phyloP scores from a whole-genome alignment of 2,329 filamentous ascomycete genomes.

The Aspergillus novoparasiticus region DNA sequence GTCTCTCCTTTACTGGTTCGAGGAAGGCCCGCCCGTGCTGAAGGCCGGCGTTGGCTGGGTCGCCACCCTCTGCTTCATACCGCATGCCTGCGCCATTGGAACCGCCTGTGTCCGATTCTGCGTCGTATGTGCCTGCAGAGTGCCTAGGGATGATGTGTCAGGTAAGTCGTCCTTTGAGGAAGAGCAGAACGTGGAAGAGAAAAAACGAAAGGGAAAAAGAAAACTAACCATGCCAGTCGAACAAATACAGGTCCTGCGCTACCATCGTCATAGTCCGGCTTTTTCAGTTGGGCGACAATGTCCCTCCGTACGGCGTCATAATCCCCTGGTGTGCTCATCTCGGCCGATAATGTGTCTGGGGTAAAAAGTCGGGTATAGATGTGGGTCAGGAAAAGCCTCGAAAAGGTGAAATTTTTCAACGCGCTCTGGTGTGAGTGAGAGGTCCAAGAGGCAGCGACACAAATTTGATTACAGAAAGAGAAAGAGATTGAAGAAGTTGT shows the following conservation, averaged over 20 bases:
- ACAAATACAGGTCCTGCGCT: conserved; percentile 66
- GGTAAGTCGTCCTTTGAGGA: background rate
- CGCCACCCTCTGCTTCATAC: conserved; percentile 65
- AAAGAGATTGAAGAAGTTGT: conserved; percentile 9
- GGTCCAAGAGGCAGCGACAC: background rate
- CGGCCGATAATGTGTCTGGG: conserved; percentile 27
- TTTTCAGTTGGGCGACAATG: conserved; percentile 56
- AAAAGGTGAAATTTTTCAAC: background rate
- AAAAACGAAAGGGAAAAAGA: background rate
- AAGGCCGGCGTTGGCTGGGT: conserved; percentile 66
- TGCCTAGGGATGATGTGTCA: conserved; percentile 49
- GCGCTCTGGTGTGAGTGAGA: background rate
- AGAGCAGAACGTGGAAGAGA: background rate
- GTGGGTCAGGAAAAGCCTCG: conserved; percentile 6
- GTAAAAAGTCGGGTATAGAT: conserved; percentile 12
- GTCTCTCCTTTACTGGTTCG: conserved; percentile 61
- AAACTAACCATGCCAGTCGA: conserved; percentile 61
- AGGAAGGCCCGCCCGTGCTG: conserved; percentile 66
- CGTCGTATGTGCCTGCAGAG: conserved; percentile 64
- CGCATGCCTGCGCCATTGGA: conserved; percentile 68
- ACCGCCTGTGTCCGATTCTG: conserved; percentile 61
- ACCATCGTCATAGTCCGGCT: conserved; percentile 67
- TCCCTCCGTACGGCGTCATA: conserved; percentile 57
- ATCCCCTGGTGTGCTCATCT: conserved; percentile 41
- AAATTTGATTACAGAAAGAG: background rate